A percentile compares a stretch with the other conserved stretches of the same genome.
Evolutionary conservation across 208 protist species (phyloP).

Genomic region (Lotmaria passim): DNA sequence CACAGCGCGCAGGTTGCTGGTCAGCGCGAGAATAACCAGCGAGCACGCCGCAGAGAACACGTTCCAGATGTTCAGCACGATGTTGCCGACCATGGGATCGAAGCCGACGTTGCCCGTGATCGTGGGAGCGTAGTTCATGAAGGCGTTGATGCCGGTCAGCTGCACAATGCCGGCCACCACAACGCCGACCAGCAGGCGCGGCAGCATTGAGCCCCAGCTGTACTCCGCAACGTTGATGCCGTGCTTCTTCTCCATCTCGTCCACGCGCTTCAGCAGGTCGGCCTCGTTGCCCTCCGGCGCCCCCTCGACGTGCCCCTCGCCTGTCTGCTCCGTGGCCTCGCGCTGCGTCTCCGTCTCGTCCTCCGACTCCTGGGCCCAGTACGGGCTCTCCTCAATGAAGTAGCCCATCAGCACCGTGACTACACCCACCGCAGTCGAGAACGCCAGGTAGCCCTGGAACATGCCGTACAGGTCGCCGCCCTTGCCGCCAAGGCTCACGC

Average conservation of each 20-base stretch:
- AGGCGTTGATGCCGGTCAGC: constrained; percentile 83
- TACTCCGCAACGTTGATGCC: constrained; percentile 39
- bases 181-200: constrained; percentile 46
- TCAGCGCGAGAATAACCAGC: constrained; percentile 58
- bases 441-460: constrained; percentile 55
- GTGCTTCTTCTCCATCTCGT: constrained; percentile 24
- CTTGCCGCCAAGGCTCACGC: constrained; percentile 35
- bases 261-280: constrained; percentile 19
- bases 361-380: constrained; percentile 9
- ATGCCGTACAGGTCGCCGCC: constrained; percentile 39
- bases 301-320: neutral
- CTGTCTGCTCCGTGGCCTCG: neutral
- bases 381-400: constrained; percentile 34
- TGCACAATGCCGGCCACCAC: constrained; percentile 63
- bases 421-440: constrained; percentile 60
- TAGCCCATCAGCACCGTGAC: constrained; percentile 59
- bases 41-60: constrained; percentile 69
- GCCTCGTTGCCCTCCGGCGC: constrained; percentile 31
- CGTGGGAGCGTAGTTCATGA: constrained; percentile 86
- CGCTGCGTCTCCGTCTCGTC: neutral
- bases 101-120: constrained; percentile 72
- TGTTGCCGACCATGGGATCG: constrained; percentile 66
- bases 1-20: constrained; percentile 68
- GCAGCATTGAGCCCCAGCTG: constrained; percentile 47
- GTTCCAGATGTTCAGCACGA: constrained; percentile 86